These are phyloP conservation scores for Debaryomyces sp. DNA, from an alignment of 1,139 yeast species.

Conservation along the genomic window DNA sequence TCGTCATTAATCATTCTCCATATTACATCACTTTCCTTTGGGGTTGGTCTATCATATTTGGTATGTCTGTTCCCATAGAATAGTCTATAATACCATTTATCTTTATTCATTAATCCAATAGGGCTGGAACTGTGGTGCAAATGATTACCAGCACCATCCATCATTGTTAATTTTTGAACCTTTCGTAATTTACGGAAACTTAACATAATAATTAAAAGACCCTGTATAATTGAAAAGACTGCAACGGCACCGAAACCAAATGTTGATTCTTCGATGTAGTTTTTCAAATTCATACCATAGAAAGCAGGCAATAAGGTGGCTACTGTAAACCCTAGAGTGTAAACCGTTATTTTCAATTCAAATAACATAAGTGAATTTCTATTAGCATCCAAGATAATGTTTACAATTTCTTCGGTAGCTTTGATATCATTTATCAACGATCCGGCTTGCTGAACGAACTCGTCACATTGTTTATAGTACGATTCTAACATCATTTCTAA, in stretches of 20 bases:
- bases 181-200: conserved; percentile 53
- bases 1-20: conserved; percentile 79
- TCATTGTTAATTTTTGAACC: conserved; percentile 70
- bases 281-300: conserved; percentile 94
- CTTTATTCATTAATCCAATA: conserved; percentile 8
- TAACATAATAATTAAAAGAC: conserved; percentile 41
- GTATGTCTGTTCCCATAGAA: conserved; percentile 34
- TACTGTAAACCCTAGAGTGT: conserved; percentile 81
- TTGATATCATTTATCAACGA: conserved; percentile 81
- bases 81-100: conserved; percentile 25
- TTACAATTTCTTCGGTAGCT: conserved; percentile 95
- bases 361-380: conserved; percentile 91
- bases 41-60: conserved; percentile 39
- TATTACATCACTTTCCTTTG: conserved; percentile 57
- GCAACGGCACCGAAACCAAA: conserved; percentile 69
- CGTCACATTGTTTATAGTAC: conserved; percentile 94
- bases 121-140: conserved; percentile 5
- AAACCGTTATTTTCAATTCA: conserved; percentile 82
- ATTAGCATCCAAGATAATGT: conserved; percentile 91
- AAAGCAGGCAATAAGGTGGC: conserved; percentile 67
- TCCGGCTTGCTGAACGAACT: conserved; percentile 92
- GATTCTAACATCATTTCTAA: conserved; percentile 90
- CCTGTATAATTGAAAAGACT: conserved; percentile 48
- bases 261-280: conserved; percentile 78
- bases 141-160: conserved; percentile 27